These are phyloP conservation scores for Fusarium sp. DNA, from an alignment of 2,329 filamentous ascomycete species.

Conservation along the genomic window DNA sequence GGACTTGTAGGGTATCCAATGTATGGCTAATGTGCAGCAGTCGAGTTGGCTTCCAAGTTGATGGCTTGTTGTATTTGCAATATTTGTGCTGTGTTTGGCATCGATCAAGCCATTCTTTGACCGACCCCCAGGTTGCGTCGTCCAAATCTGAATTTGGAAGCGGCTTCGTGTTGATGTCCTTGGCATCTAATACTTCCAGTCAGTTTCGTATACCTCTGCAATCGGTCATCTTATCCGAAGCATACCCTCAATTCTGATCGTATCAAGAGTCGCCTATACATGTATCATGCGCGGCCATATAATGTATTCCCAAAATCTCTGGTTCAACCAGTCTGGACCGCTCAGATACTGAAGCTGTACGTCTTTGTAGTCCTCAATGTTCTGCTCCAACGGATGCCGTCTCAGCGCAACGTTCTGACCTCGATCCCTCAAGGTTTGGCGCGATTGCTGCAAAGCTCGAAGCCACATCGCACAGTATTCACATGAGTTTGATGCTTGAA, in stretches of 20 bases:
- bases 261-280: conserved; percentile 11
- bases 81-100: not conserved
- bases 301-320: not conserved
- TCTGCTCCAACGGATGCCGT: conserved; percentile 5
- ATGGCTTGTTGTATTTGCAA: not conserved
- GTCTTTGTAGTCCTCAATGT: not conserved
- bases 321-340: not conserved
- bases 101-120: conserved; percentile 10
- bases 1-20: not conserved
- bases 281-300: not conserved
- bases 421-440: not conserved
- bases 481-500: not conserved
- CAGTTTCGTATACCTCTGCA: not conserved
- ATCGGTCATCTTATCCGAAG: not conserved
- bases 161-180: not conserved
- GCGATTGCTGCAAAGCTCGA: not conserved
- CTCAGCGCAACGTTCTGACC: not conserved
- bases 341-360: conserved; percentile 2
- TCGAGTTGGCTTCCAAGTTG: conserved; percentile 8
- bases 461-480: conserved; percentile 11
- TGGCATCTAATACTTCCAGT: not conserved
- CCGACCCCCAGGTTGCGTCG: not conserved
- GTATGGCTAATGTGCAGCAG: not conserved
- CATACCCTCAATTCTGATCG: not conserved
- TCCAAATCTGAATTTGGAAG: conserved; percentile 1